These are phyloP conservation scores for Nepenthes mirabilis DNA, from an alignment of 148 eudicot genomes.

Conservation along the genomic window DNA sequence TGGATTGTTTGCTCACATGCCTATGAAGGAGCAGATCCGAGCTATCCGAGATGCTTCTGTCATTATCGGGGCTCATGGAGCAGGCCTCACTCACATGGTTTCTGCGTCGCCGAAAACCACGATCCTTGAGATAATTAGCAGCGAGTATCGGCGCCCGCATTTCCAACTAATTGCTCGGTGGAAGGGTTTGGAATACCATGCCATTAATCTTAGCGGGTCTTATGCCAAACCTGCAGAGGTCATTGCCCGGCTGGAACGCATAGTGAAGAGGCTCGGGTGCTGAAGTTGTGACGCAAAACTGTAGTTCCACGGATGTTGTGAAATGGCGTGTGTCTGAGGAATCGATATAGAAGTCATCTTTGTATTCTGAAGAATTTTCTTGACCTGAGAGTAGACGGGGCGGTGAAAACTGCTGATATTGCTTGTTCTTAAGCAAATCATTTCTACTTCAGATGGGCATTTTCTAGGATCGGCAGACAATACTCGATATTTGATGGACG, in stretches of 20 bases:
- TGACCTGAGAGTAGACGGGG: too few species aligned
- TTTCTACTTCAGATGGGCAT: too few species aligned
- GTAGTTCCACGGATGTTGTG: too few species aligned
- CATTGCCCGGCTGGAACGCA: slow-evolving; percentile 33
- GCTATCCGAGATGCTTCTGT: slow-evolving; percentile 90
- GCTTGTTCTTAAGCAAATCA: too few species aligned
- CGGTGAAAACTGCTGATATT: too few species aligned
- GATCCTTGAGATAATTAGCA: slow-evolving; percentile 71
- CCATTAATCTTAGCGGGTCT: slow-evolving; percentile 53
- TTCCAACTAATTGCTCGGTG: slow-evolving; percentile 63
- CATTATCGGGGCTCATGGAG: slow-evolving; percentile 94
- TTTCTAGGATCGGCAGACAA: too few species aligned
- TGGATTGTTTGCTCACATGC: slow-evolving; percentile 85
- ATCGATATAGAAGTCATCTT: too few species aligned
- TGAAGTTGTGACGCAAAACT: slow-evolving; percentile 10
- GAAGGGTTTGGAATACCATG: slow-evolving; percentile 86
- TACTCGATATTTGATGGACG: too few species aligned
- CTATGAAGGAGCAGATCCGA: slow-evolving; percentile 85
- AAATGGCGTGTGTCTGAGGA: too few species aligned
- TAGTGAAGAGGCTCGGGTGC: slow-evolving; percentile 59
- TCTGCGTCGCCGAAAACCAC: slow-evolving; percentile 60
- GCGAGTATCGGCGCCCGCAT: slow-evolving; percentile 79
- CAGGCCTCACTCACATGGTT: slow-evolving; percentile 95
- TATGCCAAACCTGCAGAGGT: slow-evolving; percentile 58
- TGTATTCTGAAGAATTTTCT: too few species aligned